phyloP scores from a whole-genome alignment of 306 rosid genomes.

The Gynostemma pentaphyllum region DNA sequence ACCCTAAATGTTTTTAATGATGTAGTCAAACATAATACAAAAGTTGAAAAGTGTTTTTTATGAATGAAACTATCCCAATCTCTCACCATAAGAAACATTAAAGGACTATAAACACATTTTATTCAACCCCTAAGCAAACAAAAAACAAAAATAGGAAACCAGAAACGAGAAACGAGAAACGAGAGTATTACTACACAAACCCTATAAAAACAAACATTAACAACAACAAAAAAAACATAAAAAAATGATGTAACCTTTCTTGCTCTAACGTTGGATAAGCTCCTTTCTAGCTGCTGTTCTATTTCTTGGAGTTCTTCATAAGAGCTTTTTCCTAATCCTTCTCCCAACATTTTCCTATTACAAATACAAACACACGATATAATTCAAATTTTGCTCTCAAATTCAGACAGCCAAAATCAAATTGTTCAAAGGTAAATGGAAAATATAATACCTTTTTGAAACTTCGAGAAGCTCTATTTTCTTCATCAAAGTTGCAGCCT shows the following conservation, averaged over 20 bases:
- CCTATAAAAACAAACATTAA: background rate
- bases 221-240: background rate
- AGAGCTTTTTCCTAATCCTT: constrained; percentile 34
- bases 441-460: constrained; percentile 31
- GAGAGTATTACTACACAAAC: no score
- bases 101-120: no score
- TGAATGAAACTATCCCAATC: no score
- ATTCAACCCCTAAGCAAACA: no score
- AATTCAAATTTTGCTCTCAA: background rate
- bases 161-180: no score
- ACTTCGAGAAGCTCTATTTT: constrained; percentile 43
- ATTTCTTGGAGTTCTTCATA: constrained; percentile 34
- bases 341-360: constrained; percentile 39
- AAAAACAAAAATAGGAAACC: no score
- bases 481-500: constrained; percentile 34
- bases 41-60: no score
- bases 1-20: no score
- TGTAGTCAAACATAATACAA: no score
- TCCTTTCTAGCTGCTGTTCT: constrained; percentile 39
- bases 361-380: no score
- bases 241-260: constrained; percentile 30
- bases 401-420: background rate
- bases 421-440: background rate
- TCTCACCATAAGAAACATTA: no score
- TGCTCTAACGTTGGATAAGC: constrained; percentile 26